Conservation (phyloP, 2,329 filamentous ascomycete species). For the Xylaria multiplex region DNA sequence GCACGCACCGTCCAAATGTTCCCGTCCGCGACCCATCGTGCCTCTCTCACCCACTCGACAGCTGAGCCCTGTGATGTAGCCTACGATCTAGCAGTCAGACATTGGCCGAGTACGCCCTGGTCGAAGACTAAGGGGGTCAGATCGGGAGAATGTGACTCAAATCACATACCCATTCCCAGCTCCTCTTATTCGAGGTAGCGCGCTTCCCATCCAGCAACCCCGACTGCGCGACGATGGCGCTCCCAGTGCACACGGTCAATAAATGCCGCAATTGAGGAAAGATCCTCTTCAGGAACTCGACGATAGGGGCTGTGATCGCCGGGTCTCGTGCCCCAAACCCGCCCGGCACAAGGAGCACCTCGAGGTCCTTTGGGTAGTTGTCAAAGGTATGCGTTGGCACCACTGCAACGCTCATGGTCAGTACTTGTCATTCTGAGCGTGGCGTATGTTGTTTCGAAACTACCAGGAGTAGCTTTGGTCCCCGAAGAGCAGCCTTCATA, state of each 20-base stretch:
- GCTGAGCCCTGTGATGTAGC: constrained; percentile 56
- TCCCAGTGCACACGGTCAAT: constrained; percentile 74
- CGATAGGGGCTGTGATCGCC: constrained; percentile 48
- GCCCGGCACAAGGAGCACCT: constrained; percentile 74
- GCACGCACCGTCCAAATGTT: constrained; percentile 67
- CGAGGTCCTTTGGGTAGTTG: constrained; percentile 60
- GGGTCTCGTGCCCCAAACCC: constrained; percentile 60
- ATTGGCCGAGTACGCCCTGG: background rate
- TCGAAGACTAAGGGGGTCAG: background rate
- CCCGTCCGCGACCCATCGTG: constrained; percentile 72
- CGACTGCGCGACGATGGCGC: constrained; percentile 65
- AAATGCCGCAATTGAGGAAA: constrained; percentile 63
- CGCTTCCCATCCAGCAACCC: constrained; percentile 68
- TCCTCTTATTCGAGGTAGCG: constrained; percentile 74
- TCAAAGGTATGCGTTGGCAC: constrained; percentile 63
- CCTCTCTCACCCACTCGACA: constrained; percentile 69
- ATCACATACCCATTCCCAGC: constrained; percentile 58
- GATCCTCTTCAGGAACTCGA: constrained; percentile 58
- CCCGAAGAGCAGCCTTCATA: too few relatives aligned
- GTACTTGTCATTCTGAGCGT: too few relatives aligned
- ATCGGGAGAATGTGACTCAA: background rate
- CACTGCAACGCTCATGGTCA: constrained; percentile 34
- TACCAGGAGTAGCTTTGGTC: too few relatives aligned
- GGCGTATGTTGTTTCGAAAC: too few relatives aligned
- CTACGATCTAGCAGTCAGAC: constrained; percentile 35